phyloP scores from a whole-genome alignment of 2,329 filamentous ascomycete genomes.

The Gliomastix tumulicola region DNA sequence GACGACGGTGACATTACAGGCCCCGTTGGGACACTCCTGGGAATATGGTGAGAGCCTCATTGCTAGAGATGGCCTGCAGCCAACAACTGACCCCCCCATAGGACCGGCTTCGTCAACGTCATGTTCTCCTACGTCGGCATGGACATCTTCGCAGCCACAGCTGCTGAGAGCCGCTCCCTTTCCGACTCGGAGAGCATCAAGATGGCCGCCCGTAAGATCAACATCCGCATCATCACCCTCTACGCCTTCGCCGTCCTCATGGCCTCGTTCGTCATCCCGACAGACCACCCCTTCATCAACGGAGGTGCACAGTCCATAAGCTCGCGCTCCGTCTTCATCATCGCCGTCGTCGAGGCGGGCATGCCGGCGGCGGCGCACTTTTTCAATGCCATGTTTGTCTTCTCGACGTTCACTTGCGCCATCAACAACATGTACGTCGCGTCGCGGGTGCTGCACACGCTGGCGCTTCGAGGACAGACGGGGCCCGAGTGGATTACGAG shows the following conservation, averaged over 20 bases:
- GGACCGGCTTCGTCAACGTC: slow-evolving; percentile 27
- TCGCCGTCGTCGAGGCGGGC: slow-evolving; percentile 26
- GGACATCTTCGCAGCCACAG: slow-evolving; percentile 29
- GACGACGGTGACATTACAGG: slow-evolving; percentile 18
- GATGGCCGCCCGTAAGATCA: slow-evolving; percentile 29
- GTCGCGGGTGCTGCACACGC: slow-evolving; percentile 25
- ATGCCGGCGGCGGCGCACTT: slow-evolving; percentile 24
- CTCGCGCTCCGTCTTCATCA: slow-evolving; percentile 22
- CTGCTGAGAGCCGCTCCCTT: slow-evolving; percentile 24
- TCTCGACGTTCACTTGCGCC: slow-evolving; percentile 27
- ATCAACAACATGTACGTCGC: slow-evolving; percentile 29
- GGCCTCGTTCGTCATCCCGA: slow-evolving; percentile 23
- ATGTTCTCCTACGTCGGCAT: slow-evolving; percentile 28
- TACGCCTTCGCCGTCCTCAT: slow-evolving; percentile 16
- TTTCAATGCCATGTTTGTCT: slow-evolving; percentile 28
- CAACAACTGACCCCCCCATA: slow-evolving; percentile 7
- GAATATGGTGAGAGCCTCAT: slow-evolving; percentile 22
- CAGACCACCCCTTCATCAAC: slow-evolving; percentile 29
- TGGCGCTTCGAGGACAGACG: slow-evolving; percentile 27
- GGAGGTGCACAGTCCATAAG: slow-evolving; percentile 25
- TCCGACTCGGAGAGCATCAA: slow-evolving; percentile 29
- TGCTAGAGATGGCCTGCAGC: too few relatives aligned
- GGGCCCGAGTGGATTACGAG: slow-evolving; percentile 31
- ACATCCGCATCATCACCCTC: slow-evolving; percentile 23
- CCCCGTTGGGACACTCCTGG: slow-evolving; percentile 24